Evolutionary conservation across 2,329 filamentous ascomycete species (phyloP).

Genomic region (Endocalyx cinctus): DNA sequence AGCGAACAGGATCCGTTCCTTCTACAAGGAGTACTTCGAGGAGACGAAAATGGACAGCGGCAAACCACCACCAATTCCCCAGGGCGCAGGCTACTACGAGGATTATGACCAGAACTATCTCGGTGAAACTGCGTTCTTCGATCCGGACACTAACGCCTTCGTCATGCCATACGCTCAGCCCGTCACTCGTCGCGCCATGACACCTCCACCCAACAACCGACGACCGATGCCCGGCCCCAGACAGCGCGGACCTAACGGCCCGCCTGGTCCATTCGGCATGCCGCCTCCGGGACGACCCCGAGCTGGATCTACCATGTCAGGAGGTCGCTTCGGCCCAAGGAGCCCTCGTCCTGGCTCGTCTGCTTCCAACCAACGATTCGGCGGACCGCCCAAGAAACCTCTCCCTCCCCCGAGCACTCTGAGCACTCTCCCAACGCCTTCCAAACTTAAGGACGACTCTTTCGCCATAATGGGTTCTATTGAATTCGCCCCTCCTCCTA

Average conservation of each 20-base stretch:
- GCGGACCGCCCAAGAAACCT: slow-evolving; percentile 37
- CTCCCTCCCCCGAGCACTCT: slow-evolving; percentile 70
- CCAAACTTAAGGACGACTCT: slow-evolving; percentile 76
- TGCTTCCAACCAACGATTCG: slow-evolving; percentile 43
- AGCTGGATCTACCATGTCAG: slow-evolving; percentile 43
- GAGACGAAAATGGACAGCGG: slow-evolving; percentile 44
- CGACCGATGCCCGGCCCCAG: slow-evolving; percentile 29
- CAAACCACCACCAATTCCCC: slow-evolving; percentile 18
- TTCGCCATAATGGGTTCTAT: slow-evolving; percentile 64
- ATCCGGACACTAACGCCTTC: slow-evolving; percentile 65
- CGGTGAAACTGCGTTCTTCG: slow-evolving; percentile 63
- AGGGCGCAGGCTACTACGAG: slow-evolving; percentile 57
- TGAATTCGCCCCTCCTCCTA: slow-evolving; percentile 81
- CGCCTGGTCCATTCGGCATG: slow-evolving; percentile 34
- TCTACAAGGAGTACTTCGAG: slow-evolving; percentile 99
- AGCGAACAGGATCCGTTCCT: slow-evolving; percentile 94
- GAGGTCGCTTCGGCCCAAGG: slow-evolving; percentile 24
- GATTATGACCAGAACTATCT: slow-evolving; percentile 70
- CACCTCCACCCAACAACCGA: slow-evolving; percentile 64
- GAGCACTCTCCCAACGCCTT: slow-evolving; percentile 75
- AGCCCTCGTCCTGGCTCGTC: slow-evolving; percentile 30
- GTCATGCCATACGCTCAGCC: slow-evolving; percentile 82
- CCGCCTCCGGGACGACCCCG: slow-evolving; percentile 40
- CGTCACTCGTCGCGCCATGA: slow-evolving; percentile 88
- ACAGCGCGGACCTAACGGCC: slow-evolving; percentile 22